These are phyloP conservation scores for Cyberlindnera bimundalis DNA, from an alignment of 805 yeast genomes.

Conservation along the genomic window DNA sequence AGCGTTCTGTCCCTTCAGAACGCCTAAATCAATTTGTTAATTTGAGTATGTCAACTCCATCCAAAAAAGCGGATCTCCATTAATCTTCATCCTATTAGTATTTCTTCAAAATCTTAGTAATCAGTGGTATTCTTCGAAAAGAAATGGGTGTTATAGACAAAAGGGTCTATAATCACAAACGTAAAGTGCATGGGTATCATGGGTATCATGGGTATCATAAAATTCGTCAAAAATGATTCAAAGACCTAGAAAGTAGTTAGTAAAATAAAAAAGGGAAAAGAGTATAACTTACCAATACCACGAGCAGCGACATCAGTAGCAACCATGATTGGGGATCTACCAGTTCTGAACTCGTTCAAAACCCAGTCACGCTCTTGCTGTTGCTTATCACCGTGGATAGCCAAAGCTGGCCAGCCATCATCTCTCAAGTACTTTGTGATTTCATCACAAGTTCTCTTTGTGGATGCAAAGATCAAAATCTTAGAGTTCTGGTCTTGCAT, in stretches of 20 bases:
- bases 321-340: conserved; percentile 94
- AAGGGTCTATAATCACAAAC: neutral
- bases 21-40: neutral
- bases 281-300: conserved; percentile 90
- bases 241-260: conserved; percentile 24
- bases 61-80: neutral
- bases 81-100: neutral
- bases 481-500: conserved; percentile 69
- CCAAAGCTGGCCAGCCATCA: conserved; percentile 98
- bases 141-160: neutral
- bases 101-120: neutral
- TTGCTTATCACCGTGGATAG: conserved; percentile 97
- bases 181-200: neutral
- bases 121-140: neutral
- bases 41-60: neutral
- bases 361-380: conserved; percentile 99
- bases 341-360: conserved; percentile 83
- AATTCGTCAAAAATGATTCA: conserved; percentile 8
- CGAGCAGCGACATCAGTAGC: conserved; percentile 99
- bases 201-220: conserved; percentile 1
- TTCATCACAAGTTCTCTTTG: conserved; percentile 97
- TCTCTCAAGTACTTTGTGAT: conserved; percentile 86
- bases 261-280: conserved; percentile 9
- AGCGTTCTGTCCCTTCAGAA: neutral
- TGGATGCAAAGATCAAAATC: conserved; percentile 87